Conservation (phyloP, 139 green algal genomes). For the Chlamydomonas applanata region DNA sequence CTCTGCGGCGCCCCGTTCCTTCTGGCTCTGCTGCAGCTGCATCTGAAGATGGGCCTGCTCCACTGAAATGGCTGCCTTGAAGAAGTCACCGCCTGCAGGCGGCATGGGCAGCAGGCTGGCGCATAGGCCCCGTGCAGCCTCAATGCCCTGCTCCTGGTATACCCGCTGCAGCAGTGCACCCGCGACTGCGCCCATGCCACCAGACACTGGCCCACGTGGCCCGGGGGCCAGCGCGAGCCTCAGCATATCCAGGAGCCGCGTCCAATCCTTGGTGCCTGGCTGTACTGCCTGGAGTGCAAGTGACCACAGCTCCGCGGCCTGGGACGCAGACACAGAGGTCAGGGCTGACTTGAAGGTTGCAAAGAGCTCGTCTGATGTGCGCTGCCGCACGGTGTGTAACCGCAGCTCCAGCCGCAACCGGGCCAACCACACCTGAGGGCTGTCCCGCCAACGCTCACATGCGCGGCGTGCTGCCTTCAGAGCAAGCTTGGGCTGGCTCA, state of each 20-base stretch:
- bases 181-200: constrained; percentile 2
- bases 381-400: neutral
- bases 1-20: neutral
- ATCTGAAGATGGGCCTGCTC: constrained; percentile 26
- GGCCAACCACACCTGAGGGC: constrained; percentile 6
- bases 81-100: constrained; percentile 57
- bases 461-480: constrained; percentile 32
- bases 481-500: constrained; percentile 28
- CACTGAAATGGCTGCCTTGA: constrained; percentile 45
- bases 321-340: neutral
- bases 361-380: neutral
- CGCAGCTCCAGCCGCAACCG: constrained; percentile 4
- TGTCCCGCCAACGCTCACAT: constrained; percentile 24
- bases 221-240: neutral
- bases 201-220: neutral
- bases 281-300: constrained; percentile 4
- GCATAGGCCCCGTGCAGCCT: constrained; percentile 49
- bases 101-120: constrained; percentile 50
- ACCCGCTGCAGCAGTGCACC: constrained; percentile 23
- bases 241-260: constrained; percentile 12
- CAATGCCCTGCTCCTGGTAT: constrained; percentile 21
- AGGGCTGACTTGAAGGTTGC: neutral
- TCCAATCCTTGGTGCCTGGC: neutral
- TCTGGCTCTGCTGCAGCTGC: neutral
- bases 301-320: neutral